Evolutionary conservation across 2,329 filamentous ascomycete genomes (phyloP), one percentile per base, ranked within the genome.

Genomic region (Chaetomium olivaceum): DNA sequence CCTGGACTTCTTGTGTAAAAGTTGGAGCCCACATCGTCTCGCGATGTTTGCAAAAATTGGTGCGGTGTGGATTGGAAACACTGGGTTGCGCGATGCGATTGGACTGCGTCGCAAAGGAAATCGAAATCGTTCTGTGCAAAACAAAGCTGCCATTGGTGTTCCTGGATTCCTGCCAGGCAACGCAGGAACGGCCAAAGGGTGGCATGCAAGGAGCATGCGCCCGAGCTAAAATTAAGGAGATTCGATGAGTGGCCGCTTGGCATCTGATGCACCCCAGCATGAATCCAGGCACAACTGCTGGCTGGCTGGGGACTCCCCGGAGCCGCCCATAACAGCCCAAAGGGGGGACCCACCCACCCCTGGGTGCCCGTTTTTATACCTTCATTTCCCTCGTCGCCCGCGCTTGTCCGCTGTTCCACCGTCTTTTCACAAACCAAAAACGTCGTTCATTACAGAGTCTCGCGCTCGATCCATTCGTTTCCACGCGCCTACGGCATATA

Each of bases 391-490:
- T 65, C 67, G 25, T 43, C 46, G 46, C 46, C 46, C 46, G 46
- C 46, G 46, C 65, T 51, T 61, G 23, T 27, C 58, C 56, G 52
- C 62, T 48, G 12, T 65, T 50, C 57, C 62, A 31, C 63, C 62
- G 51, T 67, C 64, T 68, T 69, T 69, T 36, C 36, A 48, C 46
- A 56, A 68, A 67, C 46, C 67, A 62, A 61, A 63, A 48, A 67
- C 51, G 69, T 69, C 70, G 50, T 61, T 72, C 69, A 48, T 67
- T 72, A 64, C 62, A 71, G 71, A 71, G 71, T 70, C 64, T 62
- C 60, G 68, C 66, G 57, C 69, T 71, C 69, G 51, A 67, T 66
- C 69, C 71, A 70, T 71, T 72, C 71, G 63, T 72, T 72, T 69
- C 48, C 19, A 21, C 46, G 65, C 63, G 61, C 31, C 43, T 62